Conservation (phyloP, 768 basidiomycete species). For the Tulasnella sp. region DNA sequence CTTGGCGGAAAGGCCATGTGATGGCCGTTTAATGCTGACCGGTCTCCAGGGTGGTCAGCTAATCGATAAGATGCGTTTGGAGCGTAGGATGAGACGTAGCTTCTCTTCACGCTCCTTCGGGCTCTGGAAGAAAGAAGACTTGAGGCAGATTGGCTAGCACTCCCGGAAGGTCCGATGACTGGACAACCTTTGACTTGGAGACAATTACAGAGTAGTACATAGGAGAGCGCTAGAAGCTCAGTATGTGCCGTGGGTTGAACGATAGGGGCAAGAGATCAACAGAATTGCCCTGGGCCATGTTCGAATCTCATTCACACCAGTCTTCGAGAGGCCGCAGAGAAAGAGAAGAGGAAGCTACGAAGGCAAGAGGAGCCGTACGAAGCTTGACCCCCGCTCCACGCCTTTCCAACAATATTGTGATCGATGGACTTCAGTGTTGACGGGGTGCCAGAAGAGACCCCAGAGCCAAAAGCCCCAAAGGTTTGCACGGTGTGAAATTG, state of each 20-base stretch:
- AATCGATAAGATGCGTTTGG: background rate
- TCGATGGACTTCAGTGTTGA: background rate
- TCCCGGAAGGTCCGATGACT: background rate
- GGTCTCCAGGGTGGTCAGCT: background rate
- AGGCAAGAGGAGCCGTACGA: background rate
- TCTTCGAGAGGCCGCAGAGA: background rate
- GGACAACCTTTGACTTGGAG: background rate
- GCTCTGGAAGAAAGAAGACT: background rate
- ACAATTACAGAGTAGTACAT: background rate
- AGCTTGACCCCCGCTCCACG: background rate
- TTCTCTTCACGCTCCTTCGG: background rate
- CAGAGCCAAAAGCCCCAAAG: background rate
- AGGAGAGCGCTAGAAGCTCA: background rate
- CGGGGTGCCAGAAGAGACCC: background rate
- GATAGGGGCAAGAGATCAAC: background rate
- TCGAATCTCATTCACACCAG: background rate
- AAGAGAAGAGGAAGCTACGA: background rate
- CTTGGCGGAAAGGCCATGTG: background rate
- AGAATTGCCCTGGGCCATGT: background rate
- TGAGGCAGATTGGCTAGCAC: background rate
- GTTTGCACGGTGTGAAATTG: background rate
- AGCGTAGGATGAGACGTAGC: background rate
- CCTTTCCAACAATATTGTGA: background rate
- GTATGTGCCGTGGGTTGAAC: background rate
- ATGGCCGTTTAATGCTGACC: background rate